These are phyloP conservation scores for Colletotrichum filicis DNA, from an alignment of 2,329 filamentous ascomycete genomes.

Conservation along the genomic window DNA sequence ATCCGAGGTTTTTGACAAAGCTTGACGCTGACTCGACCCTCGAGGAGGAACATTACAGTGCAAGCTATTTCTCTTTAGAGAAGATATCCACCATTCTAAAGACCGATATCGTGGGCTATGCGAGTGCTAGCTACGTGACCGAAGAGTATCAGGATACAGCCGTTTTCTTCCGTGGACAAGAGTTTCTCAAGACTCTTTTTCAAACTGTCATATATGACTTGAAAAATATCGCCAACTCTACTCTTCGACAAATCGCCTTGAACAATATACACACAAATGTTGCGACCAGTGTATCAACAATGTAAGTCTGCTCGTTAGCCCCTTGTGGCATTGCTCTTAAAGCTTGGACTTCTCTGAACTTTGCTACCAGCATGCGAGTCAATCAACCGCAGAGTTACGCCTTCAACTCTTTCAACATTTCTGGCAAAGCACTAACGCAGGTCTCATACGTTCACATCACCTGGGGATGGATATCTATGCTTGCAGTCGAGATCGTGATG, in stretches of 20 bases:
- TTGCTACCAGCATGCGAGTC: neutral
- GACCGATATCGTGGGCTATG: neutral
- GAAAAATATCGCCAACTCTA: neutral
- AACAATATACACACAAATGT: neutral
- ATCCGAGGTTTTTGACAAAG: neutral
- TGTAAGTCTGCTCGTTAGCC: neutral
- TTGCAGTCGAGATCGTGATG: neutral
- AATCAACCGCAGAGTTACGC: neutral
- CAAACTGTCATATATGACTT: neutral
- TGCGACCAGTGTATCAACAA: neutral
- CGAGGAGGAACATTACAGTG: neutral
- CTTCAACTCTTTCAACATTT: neutral
- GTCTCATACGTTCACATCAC: slow-evolving; percentile 13
- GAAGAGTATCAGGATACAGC: neutral
- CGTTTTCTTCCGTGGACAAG: neutral
- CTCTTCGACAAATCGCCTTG: neutral
- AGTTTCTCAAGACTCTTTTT: neutral
- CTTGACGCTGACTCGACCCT: neutral
- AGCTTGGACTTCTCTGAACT: neutral
- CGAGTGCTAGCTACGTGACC: neutral
- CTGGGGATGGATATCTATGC: slow-evolving; percentile 4
- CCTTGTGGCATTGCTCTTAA: neutral
- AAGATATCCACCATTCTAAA: neutral
- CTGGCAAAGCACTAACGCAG: slow-evolving; percentile 1
- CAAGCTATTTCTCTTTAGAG: neutral